These are phyloP conservation scores for Rhizophlyctis rosea DNA, from an alignment of 192 early-diverging fungal genomes.

Conservation along the genomic window DNA sequence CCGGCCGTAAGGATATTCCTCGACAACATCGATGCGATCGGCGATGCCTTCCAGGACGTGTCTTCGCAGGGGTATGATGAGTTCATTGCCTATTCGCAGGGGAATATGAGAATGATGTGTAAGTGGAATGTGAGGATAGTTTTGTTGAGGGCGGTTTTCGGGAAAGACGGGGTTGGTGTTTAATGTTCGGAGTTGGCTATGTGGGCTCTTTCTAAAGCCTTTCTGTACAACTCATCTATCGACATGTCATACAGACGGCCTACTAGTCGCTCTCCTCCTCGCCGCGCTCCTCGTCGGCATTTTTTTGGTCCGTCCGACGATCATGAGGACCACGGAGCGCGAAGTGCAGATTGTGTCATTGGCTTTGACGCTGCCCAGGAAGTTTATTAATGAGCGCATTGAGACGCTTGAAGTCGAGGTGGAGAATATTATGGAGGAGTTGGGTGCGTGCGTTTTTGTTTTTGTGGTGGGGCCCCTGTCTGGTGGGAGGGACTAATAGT, in stretches of 20 bases:
- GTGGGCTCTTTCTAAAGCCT: too few species aligned
- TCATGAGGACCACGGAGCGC: constrained; percentile 5
- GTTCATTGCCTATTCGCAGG: not conserved
- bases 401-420: constrained; percentile 57
- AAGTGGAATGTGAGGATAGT: not conserved
- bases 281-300: constrained; percentile 4
- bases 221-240: too few species aligned
- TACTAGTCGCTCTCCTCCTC: constrained; percentile 15
- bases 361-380: not conserved
- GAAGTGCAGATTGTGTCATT: constrained; percentile 16
- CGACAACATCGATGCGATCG: constrained; percentile 12
- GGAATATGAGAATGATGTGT: constrained; percentile 4
- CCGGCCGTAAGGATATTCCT: not conserved
- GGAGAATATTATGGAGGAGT: constrained; percentile 30
- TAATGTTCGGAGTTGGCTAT: not conserved
- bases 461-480: too few species aligned
- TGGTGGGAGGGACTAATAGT: too few species aligned
- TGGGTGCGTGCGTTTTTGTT: constrained; percentile 8
- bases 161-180: not conserved
- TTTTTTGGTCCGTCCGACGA: constrained; percentile 14
- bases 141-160: too few species aligned
- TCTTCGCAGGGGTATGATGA: constrained; percentile 1
- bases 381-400: constrained; percentile 10
- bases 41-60: constrained; percentile 6
- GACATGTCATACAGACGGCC: too few species aligned